phyloP scores from a whole-genome alignment of 352 stramenopile genomes.

The Globisporangium abappressorium region DNA sequence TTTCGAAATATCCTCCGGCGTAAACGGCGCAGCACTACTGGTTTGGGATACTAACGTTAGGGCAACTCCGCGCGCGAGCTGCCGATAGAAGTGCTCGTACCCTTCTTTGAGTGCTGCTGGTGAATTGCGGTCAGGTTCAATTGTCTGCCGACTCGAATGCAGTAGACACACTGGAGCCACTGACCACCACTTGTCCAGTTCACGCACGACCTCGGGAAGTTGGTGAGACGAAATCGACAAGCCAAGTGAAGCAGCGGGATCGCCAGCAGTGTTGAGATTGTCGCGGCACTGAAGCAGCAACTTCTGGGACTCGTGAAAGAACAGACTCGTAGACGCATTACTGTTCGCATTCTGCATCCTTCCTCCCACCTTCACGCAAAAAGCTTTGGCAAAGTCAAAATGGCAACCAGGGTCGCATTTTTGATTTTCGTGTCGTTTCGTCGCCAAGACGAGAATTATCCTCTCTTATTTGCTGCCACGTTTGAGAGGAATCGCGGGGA shows the following conservation, averaged over 20 bases:
- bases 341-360: not conserved
- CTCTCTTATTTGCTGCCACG: too few relatives aligned
- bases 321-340: not conserved
- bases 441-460: too few relatives aligned
- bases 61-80: not conserved
- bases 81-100: slow-evolving; percentile 3
- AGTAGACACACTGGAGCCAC: not conserved
- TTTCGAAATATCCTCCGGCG: not conserved
- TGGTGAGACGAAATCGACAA: not conserved
- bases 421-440: too few relatives aligned
- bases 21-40: not conserved
- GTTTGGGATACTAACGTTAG: not conserved
- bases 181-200: slow-evolving; percentile 9
- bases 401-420: too few relatives aligned
- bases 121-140: too few relatives aligned
- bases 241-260: not conserved
- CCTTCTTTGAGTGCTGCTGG: not conserved
- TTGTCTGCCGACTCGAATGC: not conserved
- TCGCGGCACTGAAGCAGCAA: not conserved
- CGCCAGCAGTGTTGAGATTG: not conserved
- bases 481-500: too few relatives aligned
- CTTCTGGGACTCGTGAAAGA: slow-evolving; percentile 1
- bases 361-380: not conserved
- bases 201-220: not conserved
- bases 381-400: not conserved